Percentiles rank a stretch among this genome's conserved stretches.
phyloP scores from a whole-genome alignment of 345 rosid species.

The Ricinus communis region DNA sequence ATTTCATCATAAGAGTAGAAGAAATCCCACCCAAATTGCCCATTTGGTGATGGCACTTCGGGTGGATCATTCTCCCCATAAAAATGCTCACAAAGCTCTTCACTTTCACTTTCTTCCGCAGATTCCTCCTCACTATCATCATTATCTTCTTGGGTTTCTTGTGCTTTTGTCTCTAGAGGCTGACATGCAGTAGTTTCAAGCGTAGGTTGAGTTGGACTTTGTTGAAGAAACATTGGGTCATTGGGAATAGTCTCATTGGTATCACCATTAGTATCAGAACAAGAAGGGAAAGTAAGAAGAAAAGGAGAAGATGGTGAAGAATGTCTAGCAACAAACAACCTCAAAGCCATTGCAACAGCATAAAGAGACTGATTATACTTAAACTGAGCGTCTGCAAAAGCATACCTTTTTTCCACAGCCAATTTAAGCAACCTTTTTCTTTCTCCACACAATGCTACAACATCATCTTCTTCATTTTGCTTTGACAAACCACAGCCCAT shows the following conservation, averaged over 20 bases:
- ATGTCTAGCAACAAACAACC: constrained; percentile 37
- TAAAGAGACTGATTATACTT: constrained; percentile 44
- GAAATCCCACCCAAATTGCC: constrained; percentile 41
- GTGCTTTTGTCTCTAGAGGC: constrained; percentile 2
- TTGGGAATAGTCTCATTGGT: constrained; percentile 7
- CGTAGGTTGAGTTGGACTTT: constrained; percentile 20
- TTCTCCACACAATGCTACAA: constrained; percentile 37
- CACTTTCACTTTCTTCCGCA: constrained; percentile 16
- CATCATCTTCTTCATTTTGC: constrained; percentile 35
- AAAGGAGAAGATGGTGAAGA: constrained; percentile 41
- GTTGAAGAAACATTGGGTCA: constrained; percentile 26
- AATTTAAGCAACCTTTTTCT: constrained; percentile 37
- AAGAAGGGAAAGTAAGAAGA: constrained; percentile 35
- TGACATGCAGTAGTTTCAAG: constrained; percentile 18
- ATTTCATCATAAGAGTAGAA: constrained; percentile 34
- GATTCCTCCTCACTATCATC: neutral
- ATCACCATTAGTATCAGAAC: neutral
- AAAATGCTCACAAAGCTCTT: constrained; percentile 27
- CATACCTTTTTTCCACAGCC: constrained; percentile 38
- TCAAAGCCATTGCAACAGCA: constrained; percentile 41
- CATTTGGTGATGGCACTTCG: constrained; percentile 22
- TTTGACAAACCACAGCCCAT: constrained; percentile 41
- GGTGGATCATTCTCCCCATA: constrained; percentile 21
- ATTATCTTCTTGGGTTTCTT: constrained; percentile 9
- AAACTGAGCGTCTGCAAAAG: constrained; percentile 40